Base-by-base conservation (phyloP, 768 basidiomycete genomes). In the Daedaleopsis sinensis region DNA sequence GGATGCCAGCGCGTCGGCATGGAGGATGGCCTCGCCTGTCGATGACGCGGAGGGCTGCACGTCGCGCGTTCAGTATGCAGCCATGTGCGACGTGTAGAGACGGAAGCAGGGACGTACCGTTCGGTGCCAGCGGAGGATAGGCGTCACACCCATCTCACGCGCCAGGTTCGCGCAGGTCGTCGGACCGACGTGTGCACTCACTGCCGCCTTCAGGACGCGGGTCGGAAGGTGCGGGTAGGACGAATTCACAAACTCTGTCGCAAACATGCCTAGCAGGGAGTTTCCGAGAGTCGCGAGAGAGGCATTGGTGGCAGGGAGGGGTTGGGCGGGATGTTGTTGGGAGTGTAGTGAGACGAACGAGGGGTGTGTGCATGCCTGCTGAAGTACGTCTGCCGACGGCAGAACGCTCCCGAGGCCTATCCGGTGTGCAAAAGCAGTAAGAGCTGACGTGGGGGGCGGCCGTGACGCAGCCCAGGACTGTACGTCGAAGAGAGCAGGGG, bases 221-320 rank as follows among this genome's bases (percentile, higher is more conserved):
- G 93, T 94, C 1, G 96, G 96, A 27, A 98, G 83, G 70, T 96
- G 89, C 0, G 96, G 96, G 73, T 90, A 98, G 48, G 85, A 80
- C 13, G 87, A 80, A 57, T 90, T 82, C 43, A 97, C 77, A 71
- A 89, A 86, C 76, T 98, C 96, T 3, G 92, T 76, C 10, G 93
- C 90, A 72, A 97, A 95, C 35, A 97, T 80, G 56, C 96, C 96
- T 77, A 97, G 84, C 58, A 97, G 82, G 0, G 91, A 82, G 78
- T 97, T 97, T 43, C 95, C 96, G 15, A 96, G 76, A 0, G 82
- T 73, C 3, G 89, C 81, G 15, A 96, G 84, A 52, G 90, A 84
- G 10, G 81, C 87, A 77, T 98, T 98, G 47, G 88, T 87, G 32
- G 78, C 71, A 39, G 87, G 86, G 18, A 72, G 67, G 24, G 82